These are phyloP conservation scores for Xanthoconium separans DNA, from an alignment of 1,284 basidiomycete species.

Conservation along the genomic window DNA sequence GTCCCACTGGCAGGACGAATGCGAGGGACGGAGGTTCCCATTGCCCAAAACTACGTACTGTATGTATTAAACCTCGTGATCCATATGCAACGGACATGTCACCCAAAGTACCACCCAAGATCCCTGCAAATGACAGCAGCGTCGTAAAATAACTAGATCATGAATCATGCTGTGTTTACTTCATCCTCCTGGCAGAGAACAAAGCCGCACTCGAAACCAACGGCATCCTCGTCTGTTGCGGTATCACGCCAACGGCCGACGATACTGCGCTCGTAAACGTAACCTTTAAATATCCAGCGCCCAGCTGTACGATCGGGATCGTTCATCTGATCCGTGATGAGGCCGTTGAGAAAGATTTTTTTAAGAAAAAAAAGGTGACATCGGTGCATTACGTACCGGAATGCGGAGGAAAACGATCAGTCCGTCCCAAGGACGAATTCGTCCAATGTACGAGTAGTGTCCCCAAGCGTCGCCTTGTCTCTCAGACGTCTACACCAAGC, in stretches of 20 bases:
- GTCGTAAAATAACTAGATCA: too few species aligned
- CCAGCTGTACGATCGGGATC: conserved; percentile 33
- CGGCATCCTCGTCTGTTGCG: conserved; percentile 33
- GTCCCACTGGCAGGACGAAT: neutral
- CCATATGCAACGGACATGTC: conserved; percentile 11
- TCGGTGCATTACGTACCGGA: conserved; percentile 36
- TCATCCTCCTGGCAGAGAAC: conserved; percentile 37
- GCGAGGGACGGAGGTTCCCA: neutral
- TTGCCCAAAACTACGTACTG: neutral
- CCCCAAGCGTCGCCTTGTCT: conserved; percentile 49
- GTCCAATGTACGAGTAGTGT: conserved; percentile 42
- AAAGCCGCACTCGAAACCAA: conserved; percentile 48
- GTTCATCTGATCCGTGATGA: conserved; percentile 32
- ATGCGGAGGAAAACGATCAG: conserved; percentile 44
- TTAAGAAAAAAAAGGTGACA: neutral
- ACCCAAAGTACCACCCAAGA: neutral
- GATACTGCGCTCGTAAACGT: conserved; percentile 46
- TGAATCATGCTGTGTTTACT: conserved; percentile 11
- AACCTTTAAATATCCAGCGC: conserved; percentile 51
- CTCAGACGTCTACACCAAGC: conserved; percentile 35
- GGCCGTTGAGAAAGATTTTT: neutral
- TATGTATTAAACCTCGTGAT: conserved; percentile 18
- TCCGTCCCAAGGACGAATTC: conserved; percentile 51
- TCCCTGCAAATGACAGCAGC: too few species aligned
- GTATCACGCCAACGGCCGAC: conserved; percentile 54